Percentiles rank a stretch among this genome's conserved stretches.
These are phyloP conservation scores for Pyrenula massariospora DNA, from an alignment of 495 filamentous ascomycete species.

Conservation along the genomic window DNA sequence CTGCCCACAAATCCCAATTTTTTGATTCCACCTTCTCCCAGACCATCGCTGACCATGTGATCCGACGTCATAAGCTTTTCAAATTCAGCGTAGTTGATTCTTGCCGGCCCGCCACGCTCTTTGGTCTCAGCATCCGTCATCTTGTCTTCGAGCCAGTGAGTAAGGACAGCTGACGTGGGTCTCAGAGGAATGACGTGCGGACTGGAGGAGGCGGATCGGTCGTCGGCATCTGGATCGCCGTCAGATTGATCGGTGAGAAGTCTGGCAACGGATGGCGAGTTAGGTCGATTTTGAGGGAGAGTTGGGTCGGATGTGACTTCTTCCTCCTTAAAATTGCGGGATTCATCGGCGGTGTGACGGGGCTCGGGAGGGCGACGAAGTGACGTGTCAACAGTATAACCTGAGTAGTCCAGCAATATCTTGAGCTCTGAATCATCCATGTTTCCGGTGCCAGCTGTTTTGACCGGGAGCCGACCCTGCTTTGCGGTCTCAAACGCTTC, in stretches of 20 bases:
- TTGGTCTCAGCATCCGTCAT: slow-evolving; percentile 24
- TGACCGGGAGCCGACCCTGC: neutral
- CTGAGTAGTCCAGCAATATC: slow-evolving; percentile 3
- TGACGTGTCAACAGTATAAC: neutral
- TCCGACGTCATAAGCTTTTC: slow-evolving; percentile 5
- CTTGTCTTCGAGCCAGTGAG: slow-evolving; percentile 1
- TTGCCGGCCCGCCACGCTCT: slow-evolving; percentile 14
- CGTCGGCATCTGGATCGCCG: slow-evolving; percentile 3
- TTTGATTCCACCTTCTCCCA: slow-evolving; percentile 23
- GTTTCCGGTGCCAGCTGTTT: slow-evolving; percentile 1
- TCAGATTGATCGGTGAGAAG: slow-evolving; percentile 10
- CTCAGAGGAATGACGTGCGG: slow-evolving; percentile 24
- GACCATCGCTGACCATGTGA: slow-evolving; percentile 25
- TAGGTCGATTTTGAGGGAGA: slow-evolving; percentile 58
- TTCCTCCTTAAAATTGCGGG: slow-evolving; percentile 14
- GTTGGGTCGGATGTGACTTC: slow-evolving; percentile 41
- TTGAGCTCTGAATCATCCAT: slow-evolving; percentile 6
- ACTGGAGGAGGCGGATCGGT: slow-evolving; percentile 16
- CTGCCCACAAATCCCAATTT: slow-evolving; percentile 64
- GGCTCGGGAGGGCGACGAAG: neutral
- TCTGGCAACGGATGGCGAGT: slow-evolving; percentile 15
- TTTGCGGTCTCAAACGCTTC: slow-evolving; percentile 7
- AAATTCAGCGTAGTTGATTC: slow-evolving; percentile 6
- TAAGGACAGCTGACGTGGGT: neutral
- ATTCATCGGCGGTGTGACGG: neutral